Percentiles rank a stretch among this genome's conserved stretches.
phyloP scores from a whole-genome alignment of 805 yeast genomes.

The Ogataea henricii region DNA sequence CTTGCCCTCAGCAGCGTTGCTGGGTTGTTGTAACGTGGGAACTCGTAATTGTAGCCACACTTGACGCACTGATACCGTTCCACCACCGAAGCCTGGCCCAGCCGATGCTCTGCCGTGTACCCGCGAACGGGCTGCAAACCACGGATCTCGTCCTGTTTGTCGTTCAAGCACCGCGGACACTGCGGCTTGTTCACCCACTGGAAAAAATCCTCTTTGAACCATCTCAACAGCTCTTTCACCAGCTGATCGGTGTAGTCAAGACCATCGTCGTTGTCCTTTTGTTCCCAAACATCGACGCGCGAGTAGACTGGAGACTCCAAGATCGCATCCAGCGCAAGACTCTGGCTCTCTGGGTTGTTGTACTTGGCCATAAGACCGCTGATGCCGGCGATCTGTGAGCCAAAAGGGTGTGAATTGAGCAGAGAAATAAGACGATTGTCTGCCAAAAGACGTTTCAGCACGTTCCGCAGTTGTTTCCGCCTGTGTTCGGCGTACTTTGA shows the following conservation, averaged over 20 bases:
- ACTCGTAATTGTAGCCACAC: slow-evolving; percentile 54
- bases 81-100: slow-evolving; percentile 54
- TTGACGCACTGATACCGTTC: slow-evolving; percentile 65
- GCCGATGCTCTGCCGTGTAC: slow-evolving; percentile 42
- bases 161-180: slow-evolving; percentile 54
- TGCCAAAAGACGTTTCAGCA: background rate
- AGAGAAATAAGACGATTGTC: slow-evolving; percentile 1
- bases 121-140: slow-evolving; percentile 45
- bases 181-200: slow-evolving; percentile 76
- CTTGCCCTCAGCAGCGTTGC: slow-evolving; percentile 59
- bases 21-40: slow-evolving; percentile 79
- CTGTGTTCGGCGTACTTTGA: slow-evolving; percentile 12
- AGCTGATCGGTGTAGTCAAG: slow-evolving; percentile 57
- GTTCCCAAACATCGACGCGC: slow-evolving; percentile 37
- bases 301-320: slow-evolving; percentile 66
- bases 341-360: slow-evolving; percentile 47
- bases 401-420: slow-evolving; percentile 14
- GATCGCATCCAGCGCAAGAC: slow-evolving; percentile 61
- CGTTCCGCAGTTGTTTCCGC: slow-evolving; percentile 6
- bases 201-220: slow-evolving; percentile 82
- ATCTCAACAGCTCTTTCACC: slow-evolving; percentile 57
- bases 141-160: slow-evolving; percentile 41
- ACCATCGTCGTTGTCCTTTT: slow-evolving; percentile 7
- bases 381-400: slow-evolving; percentile 12
- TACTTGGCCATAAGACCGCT: slow-evolving; percentile 35